These are phyloP conservation scores for Hypoxylon sp. DNA, from an alignment of 2,329 filamentous ascomycete species.

Conservation along the genomic window DNA sequence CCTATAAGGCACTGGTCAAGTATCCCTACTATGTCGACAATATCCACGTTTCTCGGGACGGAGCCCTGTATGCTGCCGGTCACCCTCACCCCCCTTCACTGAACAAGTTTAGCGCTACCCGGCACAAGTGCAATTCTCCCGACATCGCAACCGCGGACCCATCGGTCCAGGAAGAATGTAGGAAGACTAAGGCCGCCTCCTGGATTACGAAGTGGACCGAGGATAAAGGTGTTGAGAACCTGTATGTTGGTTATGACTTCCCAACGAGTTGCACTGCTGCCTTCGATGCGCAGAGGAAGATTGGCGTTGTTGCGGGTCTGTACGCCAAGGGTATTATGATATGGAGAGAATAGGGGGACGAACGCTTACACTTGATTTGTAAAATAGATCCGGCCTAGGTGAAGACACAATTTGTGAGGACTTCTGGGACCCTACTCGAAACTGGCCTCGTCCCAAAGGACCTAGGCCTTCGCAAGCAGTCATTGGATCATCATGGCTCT, in stretches of 20 bases:
- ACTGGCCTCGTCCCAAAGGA: not conserved
- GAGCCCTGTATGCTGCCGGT: conserved; percentile 56
- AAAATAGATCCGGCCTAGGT: not conserved
- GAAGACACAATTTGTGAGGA: not conserved
- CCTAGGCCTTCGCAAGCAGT: not conserved
- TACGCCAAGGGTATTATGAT: conserved; percentile 55
- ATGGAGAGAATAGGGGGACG: conserved; percentile 40
- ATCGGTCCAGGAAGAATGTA: conserved; percentile 41
- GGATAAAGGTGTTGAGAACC: conserved; percentile 48
- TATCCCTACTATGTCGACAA: conserved; percentile 59
- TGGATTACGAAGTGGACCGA: conserved; percentile 56
- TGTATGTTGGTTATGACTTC: conserved; percentile 53
- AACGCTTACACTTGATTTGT: not conserved
- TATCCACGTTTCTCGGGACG: conserved; percentile 50
- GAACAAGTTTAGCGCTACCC: conserved; percentile 49
- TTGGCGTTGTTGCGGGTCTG: conserved; percentile 55
- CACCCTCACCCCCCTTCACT: conserved; percentile 55
- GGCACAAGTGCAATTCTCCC: conserved; percentile 53
- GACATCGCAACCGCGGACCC: conserved; percentile 44
- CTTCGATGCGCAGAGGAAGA: conserved; percentile 48
- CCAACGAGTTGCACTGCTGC: conserved; percentile 53
- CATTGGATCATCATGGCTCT: too few species aligned
- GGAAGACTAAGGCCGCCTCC: conserved; percentile 32
- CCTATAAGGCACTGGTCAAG: conserved; percentile 31
- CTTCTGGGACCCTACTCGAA: not conserved